Evolutionary conservation across 805 yeast species (phyloP).

Genomic region (Jamesozyma piceae): DNA sequence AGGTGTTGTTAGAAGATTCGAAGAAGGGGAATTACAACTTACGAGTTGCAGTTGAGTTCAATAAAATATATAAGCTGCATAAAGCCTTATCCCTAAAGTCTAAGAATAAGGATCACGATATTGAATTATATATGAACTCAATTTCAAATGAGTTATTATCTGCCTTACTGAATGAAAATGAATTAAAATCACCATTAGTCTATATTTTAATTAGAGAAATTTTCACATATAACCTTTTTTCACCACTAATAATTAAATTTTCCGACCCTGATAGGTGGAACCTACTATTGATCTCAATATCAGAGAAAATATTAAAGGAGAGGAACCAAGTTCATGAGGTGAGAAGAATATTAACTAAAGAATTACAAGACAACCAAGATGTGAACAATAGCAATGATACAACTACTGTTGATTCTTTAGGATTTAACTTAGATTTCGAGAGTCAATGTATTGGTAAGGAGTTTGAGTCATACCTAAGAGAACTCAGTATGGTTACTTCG

Average conservation of each 20-base stretch:
- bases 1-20: constrained; percentile 24
- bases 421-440: constrained; percentile 8
- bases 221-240: constrained; percentile 46
- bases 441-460: constrained; percentile 10
- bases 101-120: constrained; percentile 32
- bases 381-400: background rate
- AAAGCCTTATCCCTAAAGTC: constrained; percentile 38
- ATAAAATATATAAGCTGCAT: constrained; percentile 41
- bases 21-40: constrained; percentile 31
- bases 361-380: constrained; percentile 32
- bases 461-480: constrained; percentile 23
- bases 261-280: constrained; percentile 76
- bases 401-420: background rate
- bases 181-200: constrained; percentile 39
- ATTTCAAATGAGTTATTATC: constrained; percentile 37
- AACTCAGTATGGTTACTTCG: constrained; percentile 14
- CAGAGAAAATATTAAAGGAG: constrained; percentile 61
- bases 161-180: constrained; percentile 38
- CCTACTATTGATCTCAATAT: constrained; percentile 45
- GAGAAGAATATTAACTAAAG: constrained; percentile 59
- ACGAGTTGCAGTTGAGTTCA: constrained; percentile 35
- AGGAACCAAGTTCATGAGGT: constrained; percentile 64
- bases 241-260: constrained; percentile 42
- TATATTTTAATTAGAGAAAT: constrained; percentile 51
- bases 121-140: constrained; percentile 41